Evolutionary conservation across 495 filamentous ascomycete genomes (phyloP).

Genomic region (Daldinia caldariorum): DNA sequence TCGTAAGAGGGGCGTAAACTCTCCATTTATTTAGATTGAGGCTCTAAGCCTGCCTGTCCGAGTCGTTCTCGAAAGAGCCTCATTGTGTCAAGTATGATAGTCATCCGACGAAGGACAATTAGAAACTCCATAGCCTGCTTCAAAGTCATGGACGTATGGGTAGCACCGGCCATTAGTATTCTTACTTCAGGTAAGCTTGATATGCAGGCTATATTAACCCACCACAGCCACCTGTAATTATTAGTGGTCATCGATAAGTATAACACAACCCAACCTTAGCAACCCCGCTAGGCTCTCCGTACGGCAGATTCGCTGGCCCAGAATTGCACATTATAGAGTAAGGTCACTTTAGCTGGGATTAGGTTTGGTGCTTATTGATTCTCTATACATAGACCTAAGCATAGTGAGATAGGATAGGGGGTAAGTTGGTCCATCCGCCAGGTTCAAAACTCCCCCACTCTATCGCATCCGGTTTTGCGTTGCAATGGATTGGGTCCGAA

Average conservation of each 20-base stretch:
- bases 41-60: neutral
- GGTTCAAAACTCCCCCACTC: neutral
- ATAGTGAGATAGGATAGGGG: neutral
- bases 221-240: neutral
- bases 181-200: neutral
- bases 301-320: neutral
- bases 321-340: neutral
- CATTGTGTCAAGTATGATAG: neutral
- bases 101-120: neutral
- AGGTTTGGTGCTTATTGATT: neutral
- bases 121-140: conserved; percentile 4
- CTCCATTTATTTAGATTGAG: neutral
- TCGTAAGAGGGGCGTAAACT: no score
- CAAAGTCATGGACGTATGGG: neutral
- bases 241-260: conserved; percentile 3
- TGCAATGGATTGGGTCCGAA: neutral
- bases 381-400: neutral
- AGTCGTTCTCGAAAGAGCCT: neutral
- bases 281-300: neutral
- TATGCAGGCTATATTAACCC: neutral
- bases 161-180: neutral
- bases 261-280: neutral
- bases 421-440: neutral
- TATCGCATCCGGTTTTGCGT: neutral
- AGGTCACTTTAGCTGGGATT: neutral